Evolutionary conservation across 768 basidiomycete species (phyloP), one percentile per base, ranked within the genome.

Genomic region (Cubamyces lactineus): DNA sequence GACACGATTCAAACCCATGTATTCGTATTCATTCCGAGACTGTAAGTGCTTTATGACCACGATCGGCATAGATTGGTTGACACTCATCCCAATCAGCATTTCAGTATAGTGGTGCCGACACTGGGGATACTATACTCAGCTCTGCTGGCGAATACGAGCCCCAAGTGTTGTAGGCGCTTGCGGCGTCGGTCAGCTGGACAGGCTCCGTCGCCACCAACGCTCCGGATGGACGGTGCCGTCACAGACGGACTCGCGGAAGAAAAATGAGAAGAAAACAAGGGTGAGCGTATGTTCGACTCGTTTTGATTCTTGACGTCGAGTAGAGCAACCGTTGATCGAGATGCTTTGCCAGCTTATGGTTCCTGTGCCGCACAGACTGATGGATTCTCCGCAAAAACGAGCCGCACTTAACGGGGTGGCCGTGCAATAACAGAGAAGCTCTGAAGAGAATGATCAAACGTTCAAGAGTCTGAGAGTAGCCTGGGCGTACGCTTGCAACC

Each of bases 301-400:
- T 34, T 9, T 34, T 34, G 34, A 34, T 9, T 34, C 34, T 34
- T 34, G 34, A 34, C 34, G 34, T 34, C 34, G 34, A 34, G 34
- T 9, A 34, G 9, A 11, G 34, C 34, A 34, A 34, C 9, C 5
- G 34, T 1, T 34, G 34, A 34, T 34, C 34, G 28, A 45, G 21
- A 45, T 21, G 21, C 11, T 8, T 9, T 23, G n/a, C 12, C 17
- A 13, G 21, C 11, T 46, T 11, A 30, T 30, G n/a, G 57, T 58
- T 47, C 57, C 57, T 58, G 48, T 58, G 56, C 47, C 56, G 56
- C 38, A 49, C 11, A 30, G 39, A 50, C 47, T 50, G 48, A 49
- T 58, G 48, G 38, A 6, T 16, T 19, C 5, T 42, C 1, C 23
- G 12, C 52, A 21, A 13, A 2, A 24, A 12, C 28, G 11, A 38